Base-by-base conservation (phyloP, 257 asterid genomes). In the Nicotiana tabacum region DNA sequence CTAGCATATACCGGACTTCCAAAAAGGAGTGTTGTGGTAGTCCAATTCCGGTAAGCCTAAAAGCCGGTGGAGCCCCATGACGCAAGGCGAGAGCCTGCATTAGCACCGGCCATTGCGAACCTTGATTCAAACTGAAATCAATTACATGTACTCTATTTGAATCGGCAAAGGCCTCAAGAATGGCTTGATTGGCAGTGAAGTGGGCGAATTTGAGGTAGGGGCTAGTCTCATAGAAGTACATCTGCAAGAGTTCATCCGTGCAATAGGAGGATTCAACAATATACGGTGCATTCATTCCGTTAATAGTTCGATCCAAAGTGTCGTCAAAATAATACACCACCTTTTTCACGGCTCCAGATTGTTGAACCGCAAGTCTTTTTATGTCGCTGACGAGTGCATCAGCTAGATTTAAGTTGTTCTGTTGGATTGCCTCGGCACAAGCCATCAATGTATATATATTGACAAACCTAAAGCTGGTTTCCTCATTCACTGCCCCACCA, bases 101-200 rank as follows among this genome's bases (percentile, higher is more conserved):
- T 4, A 92, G 84, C 27, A 92, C 88, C 3, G 93, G 88, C 96
- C 96, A 92, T 79, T 92, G 96, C 77, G 89, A 89, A 5, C 94
- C 96, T 35, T 86, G 86, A 21, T 90, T 88, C 16, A 92, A 87
- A 66, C 90, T 91, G 51, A 92, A 92, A 84, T 92, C 96, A 24
- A 92, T 89, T 1, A 92, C 80, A 61, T 89, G 94, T 69, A 90
- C 79, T 4, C 84, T 69, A 32, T 83, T 83, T 3, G 72, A 82
- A 9, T 90, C 90, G 17, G 84, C 90, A 21, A 90, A 62, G 17
- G 85, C 91, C 88, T 92, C 37, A 33, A 33, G 37, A 33, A 33
- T 33, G 37, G 37, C 37, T 33, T 33, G 37, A 30, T 90, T 90
- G 81, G 90, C 85, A 9, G 94, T 88, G 35, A 89, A 89, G 62